A percentile compares a stretch with the other conserved stretches of the same genome.
phyloP scores from a whole-genome alignment of 75 land plant species.

The Pinus tabuliformis region DNA sequence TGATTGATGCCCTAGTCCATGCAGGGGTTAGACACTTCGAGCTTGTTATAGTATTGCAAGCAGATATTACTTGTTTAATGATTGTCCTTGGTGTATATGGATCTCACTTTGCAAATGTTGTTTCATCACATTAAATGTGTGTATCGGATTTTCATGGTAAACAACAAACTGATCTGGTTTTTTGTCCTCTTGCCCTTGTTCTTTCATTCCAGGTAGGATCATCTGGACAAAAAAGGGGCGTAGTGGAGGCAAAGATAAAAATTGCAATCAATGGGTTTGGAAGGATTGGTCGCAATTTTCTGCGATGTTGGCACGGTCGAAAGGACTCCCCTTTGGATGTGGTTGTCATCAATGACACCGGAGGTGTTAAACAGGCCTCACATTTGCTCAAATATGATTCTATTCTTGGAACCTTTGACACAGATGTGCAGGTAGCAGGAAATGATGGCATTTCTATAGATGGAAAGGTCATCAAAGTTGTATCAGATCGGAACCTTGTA shows the following conservation, averaged over 20 bases:
- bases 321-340: slow-evolving; percentile 95
- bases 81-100: neutral
- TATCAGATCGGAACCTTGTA: slow-evolving; percentile 83
- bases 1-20: too few species aligned
- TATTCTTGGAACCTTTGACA: slow-evolving; percentile 93
- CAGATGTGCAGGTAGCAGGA: slow-evolving; percentile 84
- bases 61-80: neutral
- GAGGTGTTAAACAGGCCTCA: slow-evolving; percentile 98
- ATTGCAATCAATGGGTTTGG: slow-evolving; percentile 99
- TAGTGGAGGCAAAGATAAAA: slow-evolving; percentile 87
- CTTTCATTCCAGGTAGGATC: slow-evolving; percentile 22
- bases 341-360: slow-evolving; percentile 96
- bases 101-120: neutral
- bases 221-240: slow-evolving; percentile 44
- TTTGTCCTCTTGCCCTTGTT: neutral
- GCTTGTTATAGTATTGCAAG: neutral
- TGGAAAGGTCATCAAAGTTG: slow-evolving; percentile 94
- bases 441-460: slow-evolving; percentile 78
- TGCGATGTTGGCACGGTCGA: slow-evolving; percentile 98
- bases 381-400: slow-evolving; percentile 98
- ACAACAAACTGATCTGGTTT: neutral
- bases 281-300: slow-evolving; percentile 95
- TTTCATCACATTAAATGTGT: neutral
- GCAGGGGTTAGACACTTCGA: neutral
- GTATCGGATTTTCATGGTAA: neutral